phyloP scores from a whole-genome alignment of 2,329 filamentous ascomycete genomes.

The Calonectria montana region DNA sequence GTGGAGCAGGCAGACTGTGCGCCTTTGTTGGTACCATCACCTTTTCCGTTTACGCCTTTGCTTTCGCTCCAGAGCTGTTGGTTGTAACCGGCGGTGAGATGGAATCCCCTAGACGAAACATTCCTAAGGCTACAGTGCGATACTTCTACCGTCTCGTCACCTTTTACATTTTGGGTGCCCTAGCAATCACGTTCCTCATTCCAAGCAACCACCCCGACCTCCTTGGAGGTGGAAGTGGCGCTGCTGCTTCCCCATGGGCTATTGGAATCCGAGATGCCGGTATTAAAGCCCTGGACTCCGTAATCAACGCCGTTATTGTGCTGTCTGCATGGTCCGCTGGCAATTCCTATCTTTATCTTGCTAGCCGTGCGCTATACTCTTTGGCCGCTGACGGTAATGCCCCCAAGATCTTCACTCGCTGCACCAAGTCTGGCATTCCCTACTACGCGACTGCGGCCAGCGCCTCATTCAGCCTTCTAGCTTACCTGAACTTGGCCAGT shows the following conservation, averaged over 20 bases:
- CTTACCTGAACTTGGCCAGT: constrained; percentile 24
- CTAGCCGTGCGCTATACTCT: constrained; percentile 57
- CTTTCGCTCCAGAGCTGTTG: constrained; percentile 30
- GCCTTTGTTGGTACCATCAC: constrained; percentile 59
- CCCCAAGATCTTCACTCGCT: constrained; percentile 50
- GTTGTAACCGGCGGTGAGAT: constrained; percentile 53
- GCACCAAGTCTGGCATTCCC: constrained; percentile 38
- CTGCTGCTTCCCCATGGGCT: constrained; percentile 65
- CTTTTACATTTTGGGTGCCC: constrained; percentile 23
- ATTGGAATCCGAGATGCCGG: constrained; percentile 61
- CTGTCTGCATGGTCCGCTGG: constrained; percentile 68
- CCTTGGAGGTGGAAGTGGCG: constrained; percentile 11
- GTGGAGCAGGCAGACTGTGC: constrained; percentile 53
- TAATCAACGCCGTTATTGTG: constrained; percentile 67
- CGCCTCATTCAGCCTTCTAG: constrained; percentile 19
- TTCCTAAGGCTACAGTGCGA: constrained; percentile 31
- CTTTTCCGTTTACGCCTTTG: constrained; percentile 56
- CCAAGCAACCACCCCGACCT: constrained; percentile 10
- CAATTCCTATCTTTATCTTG: constrained; percentile 64
- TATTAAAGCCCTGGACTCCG: constrained; percentile 55
- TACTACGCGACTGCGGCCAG: constrained; percentile 34
- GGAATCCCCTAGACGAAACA: constrained; percentile 48
- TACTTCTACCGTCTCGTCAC: constrained; percentile 27
- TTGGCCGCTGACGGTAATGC: constrained; percentile 54
- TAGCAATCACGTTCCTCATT: constrained; percentile 16